Evolutionary conservation across 2,329 filamentous ascomycete species (phyloP).

Genomic region (Neonectria magnoliae): DNA sequence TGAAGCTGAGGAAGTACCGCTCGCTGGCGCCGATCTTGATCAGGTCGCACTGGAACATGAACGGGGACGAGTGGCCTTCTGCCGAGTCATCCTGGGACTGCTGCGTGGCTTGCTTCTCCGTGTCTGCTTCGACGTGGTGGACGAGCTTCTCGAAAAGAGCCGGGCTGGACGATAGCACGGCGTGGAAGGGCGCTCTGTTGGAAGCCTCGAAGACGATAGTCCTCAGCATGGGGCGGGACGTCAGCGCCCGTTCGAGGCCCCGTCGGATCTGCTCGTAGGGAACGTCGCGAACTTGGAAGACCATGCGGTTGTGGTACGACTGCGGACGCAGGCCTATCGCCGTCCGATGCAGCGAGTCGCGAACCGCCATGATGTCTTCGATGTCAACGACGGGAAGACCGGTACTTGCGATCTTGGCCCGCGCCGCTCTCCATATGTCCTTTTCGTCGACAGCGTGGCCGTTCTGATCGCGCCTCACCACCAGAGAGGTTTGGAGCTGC

Average conservation of each 20-base stretch:
- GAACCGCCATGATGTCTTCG: slow-evolving; percentile 45
- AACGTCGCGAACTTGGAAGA: slow-evolving; percentile 41
- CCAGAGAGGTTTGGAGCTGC: not conserved
- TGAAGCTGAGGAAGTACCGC: slow-evolving; percentile 40
- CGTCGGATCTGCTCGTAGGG: slow-evolving; percentile 37
- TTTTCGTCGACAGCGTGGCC: slow-evolving; percentile 13
- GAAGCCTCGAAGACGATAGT: slow-evolving; percentile 39
- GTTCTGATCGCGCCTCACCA: not conserved
- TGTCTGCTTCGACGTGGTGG: slow-evolving; percentile 31
- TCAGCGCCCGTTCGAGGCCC: slow-evolving; percentile 42
- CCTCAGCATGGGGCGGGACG: slow-evolving; percentile 44
- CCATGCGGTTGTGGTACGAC: slow-evolving; percentile 48
- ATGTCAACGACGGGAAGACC: slow-evolving; percentile 37
- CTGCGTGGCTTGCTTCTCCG: slow-evolving; percentile 34
- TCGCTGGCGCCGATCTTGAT: slow-evolving; percentile 31
- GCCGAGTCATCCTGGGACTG: slow-evolving; percentile 34
- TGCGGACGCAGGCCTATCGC: slow-evolving; percentile 46
- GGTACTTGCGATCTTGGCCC: slow-evolving; percentile 12
- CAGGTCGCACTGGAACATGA: slow-evolving; percentile 46
- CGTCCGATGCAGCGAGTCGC: slow-evolving; percentile 43
- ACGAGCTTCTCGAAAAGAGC: slow-evolving; percentile 43
- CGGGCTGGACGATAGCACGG: slow-evolving; percentile 34
- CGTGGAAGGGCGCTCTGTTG: slow-evolving; percentile 40
- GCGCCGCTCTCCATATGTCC: slow-evolving; percentile 20
- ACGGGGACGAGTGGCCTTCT: slow-evolving; percentile 32